These are phyloP conservation scores for Aeschynomene evenia DNA, from an alignment of 306 rosid genomes.

Conservation along the genomic window DNA sequence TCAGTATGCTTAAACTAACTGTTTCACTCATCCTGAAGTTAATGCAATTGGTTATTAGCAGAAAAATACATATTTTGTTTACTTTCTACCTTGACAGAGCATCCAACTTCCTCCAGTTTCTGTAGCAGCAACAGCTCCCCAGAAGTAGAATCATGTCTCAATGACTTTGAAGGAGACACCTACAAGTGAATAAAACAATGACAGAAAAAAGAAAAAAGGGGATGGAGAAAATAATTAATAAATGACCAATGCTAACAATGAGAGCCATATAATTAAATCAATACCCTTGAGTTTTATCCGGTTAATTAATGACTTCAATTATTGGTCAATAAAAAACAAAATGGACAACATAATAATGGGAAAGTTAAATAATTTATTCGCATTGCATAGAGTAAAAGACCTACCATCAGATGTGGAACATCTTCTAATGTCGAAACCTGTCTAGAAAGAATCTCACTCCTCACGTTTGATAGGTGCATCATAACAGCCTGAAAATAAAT, in stretches of 20 bases:
- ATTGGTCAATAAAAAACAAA: slow-evolving; percentile 7
- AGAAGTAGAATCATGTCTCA: slow-evolving; percentile 47
- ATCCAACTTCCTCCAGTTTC: slow-evolving; percentile 92
- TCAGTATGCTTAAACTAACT: too few relatives aligned
- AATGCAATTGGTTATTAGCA: background rate
- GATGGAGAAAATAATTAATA: background rate
- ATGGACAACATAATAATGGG: background rate
- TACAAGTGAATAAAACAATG: slow-evolving; percentile 33
- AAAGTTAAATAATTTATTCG: slow-evolving; percentile 2
- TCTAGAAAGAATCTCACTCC: slow-evolving; percentile 53
- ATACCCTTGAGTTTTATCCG: background rate
- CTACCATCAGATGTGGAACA: slow-evolving; percentile 52
- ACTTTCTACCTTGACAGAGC: slow-evolving; percentile 72
- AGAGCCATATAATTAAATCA: slow-evolving; percentile 11
- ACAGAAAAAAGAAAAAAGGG: background rate
- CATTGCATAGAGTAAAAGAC: slow-evolving; percentile 15
- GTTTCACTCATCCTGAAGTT: slow-evolving; percentile 20
- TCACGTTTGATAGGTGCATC: slow-evolving; percentile 67
- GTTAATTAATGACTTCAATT: background rate
- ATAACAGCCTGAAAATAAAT: slow-evolving; percentile 73
- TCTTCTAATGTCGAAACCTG: slow-evolving; percentile 62
- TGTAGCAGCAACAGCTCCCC: slow-evolving; percentile 68
- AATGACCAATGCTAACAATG: slow-evolving; percentile 8
- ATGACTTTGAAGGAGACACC: slow-evolving; percentile 67
- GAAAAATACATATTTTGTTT: slow-evolving; percentile 4